Evolutionary conservation across 139 green algal genomes (phyloP).

Genomic region (Chlamydomonas sphaeroides): DNA sequence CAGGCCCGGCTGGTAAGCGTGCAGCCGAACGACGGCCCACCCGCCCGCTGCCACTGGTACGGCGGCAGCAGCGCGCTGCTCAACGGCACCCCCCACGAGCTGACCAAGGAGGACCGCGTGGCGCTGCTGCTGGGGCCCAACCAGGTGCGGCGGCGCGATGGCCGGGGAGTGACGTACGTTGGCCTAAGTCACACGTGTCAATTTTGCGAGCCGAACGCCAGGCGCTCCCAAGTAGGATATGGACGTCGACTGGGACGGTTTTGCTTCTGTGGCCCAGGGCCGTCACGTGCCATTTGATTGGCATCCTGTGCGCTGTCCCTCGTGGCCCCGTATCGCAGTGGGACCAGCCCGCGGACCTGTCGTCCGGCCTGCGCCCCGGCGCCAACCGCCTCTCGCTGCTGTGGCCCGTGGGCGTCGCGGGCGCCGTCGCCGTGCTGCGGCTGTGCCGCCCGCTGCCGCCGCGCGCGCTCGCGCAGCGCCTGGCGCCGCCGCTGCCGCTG

Average conservation of each 20-base stretch:
- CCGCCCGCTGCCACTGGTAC: slow-evolving; percentile 26
- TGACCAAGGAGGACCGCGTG: slow-evolving; percentile 24
- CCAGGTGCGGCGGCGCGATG: background rate
- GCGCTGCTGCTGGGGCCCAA: slow-evolving; percentile 30
- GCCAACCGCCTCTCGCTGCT: slow-evolving; percentile 28
- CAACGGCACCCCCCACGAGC: slow-evolving; percentile 5
- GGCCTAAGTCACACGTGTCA: no score
- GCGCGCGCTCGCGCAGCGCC: background rate
- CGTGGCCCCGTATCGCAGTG: no score
- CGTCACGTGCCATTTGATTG: no score
- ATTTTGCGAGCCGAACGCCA: no score
- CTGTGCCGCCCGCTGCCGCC: background rate
- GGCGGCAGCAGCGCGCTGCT: slow-evolving; percentile 18
- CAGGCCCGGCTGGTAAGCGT: slow-evolving; percentile 36
- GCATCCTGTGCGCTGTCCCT: no score
- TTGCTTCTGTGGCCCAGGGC: no score
- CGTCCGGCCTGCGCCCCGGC: background rate
- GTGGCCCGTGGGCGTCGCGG: slow-evolving; percentile 26
- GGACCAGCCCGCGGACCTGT: slow-evolving; percentile 18
- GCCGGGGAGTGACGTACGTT: background rate
- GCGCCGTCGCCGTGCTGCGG: slow-evolving; percentile 19
- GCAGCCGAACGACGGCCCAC: background rate
- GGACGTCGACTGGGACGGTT: no score
- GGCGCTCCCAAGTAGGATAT: no score
- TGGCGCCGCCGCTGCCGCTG: slow-evolving; percentile 37